Percentiles rank a stretch among this genome's conserved stretches.
These are phyloP conservation scores for Coniferiporia weirii DNA, from an alignment of 1,284 basidiomycete genomes.

Conservation along the genomic window DNA sequence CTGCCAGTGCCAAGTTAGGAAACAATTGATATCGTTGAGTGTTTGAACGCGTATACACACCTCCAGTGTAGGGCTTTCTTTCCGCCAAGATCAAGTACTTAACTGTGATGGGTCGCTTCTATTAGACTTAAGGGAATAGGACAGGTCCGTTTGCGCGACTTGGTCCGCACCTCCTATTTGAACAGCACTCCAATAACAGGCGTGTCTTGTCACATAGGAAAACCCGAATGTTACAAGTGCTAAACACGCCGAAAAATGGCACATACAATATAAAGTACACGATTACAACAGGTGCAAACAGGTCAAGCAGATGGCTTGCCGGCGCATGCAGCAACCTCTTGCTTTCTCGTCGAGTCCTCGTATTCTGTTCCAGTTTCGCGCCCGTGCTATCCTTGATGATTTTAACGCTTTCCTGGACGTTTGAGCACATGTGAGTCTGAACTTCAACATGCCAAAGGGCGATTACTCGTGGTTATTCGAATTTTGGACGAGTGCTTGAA, in stretches of 20 bases:
- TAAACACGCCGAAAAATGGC: not conserved
- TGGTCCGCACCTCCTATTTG: conserved; percentile 8
- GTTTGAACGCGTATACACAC: not conserved
- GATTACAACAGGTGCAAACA: conserved; percentile 1
- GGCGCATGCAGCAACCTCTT: too few relatives aligned
- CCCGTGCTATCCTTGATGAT: too few relatives aligned
- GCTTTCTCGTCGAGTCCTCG: too few relatives aligned
- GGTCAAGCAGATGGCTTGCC: not conserved
- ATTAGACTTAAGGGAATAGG: not conserved
- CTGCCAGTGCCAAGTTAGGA: not conserved
- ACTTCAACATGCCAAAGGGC: too few relatives aligned
- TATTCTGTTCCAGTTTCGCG: too few relatives aligned
- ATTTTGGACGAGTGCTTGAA: too few relatives aligned
- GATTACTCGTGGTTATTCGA: too few relatives aligned
- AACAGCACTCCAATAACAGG: conserved; percentile 8
- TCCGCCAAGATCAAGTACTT: conserved; percentile 9
- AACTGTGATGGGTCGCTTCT: not conserved
- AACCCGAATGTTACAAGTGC: not conserved
- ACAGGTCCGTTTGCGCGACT: not conserved
- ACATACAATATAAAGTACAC: conserved; percentile 11
- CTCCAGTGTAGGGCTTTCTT: not conserved
- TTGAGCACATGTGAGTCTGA: too few relatives aligned
- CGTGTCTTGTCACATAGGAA: not conserved
- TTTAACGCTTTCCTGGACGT: too few relatives aligned
- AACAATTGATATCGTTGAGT: not conserved